Conservation (phyloP, 2,329 filamentous ascomycete species). For the Talaromyces rugulosus region DNA sequence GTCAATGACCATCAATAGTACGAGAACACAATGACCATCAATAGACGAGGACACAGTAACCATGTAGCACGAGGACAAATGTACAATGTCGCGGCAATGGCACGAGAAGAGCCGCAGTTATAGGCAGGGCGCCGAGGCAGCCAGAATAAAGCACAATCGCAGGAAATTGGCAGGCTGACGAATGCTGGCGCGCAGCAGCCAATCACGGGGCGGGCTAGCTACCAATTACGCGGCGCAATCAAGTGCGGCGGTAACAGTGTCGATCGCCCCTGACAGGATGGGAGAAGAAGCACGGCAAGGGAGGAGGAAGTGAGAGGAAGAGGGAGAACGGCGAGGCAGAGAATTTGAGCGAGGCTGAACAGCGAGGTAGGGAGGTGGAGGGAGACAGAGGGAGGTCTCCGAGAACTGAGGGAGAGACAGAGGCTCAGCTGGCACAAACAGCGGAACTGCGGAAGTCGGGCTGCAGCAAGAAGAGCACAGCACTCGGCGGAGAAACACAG, state of each 20-base stretch:
- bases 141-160: background rate
- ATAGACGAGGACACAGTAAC: background rate
- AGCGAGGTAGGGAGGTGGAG: background rate
- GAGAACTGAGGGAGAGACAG: background rate
- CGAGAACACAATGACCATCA: background rate
- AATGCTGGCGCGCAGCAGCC: background rate
- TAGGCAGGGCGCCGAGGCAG: background rate
- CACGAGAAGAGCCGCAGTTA: conserved; percentile 6
- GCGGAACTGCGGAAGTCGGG: background rate
- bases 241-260: background rate
- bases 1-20: background rate
- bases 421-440: background rate
- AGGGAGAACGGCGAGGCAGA: background rate
- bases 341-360: background rate
- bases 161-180: conserved; percentile 7
- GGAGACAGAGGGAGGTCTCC: too few species aligned
- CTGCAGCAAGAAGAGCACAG: background rate
- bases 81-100: background rate
- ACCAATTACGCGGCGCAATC: conserved; percentile 12
- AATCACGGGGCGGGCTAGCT: conserved; percentile 8
- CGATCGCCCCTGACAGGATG: background rate
- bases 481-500: too few species aligned
- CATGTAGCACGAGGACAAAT: background rate
- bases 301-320: background rate
- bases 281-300: background rate